Evolutionary conservation across 257 asterid genomes (phyloP).

Genomic region (Primulina huaijiensis): DNA sequence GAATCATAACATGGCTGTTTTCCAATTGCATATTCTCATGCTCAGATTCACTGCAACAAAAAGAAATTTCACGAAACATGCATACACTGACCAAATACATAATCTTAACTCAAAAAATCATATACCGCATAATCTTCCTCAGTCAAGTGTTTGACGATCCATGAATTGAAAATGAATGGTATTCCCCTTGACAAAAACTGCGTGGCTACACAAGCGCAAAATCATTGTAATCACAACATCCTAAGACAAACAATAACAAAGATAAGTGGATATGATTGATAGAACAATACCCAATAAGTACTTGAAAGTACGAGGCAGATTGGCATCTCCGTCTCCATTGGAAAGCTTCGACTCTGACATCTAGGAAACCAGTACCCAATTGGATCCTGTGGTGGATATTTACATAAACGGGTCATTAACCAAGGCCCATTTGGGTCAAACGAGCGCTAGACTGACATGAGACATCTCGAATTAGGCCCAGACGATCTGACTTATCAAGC

Average conservation of each 20-base stretch:
- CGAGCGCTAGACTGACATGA: no score
- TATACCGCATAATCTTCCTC: conserved; percentile 85
- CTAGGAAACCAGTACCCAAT: neutral
- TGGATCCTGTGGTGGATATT: neutral
- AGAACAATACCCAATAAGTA: conserved; percentile 63
- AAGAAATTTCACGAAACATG: neutral
- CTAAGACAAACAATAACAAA: neutral
- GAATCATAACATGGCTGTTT: neutral
- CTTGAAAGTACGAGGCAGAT: conserved; percentile 72
- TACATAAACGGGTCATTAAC: neutral
- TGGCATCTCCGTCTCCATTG: conserved; percentile 42
- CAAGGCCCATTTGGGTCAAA: neutral
- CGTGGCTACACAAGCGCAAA: conserved; percentile 54
- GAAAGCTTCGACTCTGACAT: neutral
- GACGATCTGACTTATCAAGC: no score
- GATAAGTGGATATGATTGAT: conserved; percentile 1
- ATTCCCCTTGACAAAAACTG: conserved; percentile 92
- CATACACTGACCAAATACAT: no score
- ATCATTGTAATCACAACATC: neutral
- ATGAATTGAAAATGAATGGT: conserved; percentile 86
- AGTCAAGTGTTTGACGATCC: conserved; percentile 82
- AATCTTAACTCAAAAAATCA: neutral
- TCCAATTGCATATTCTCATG: neutral
- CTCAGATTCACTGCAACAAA: neutral
- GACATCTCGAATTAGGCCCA: no score